A percentile compares a stretch with the other conserved stretches of the same genome.
These are phyloP conservation scores for Cynara cardunculus DNA, from an alignment of 129 eudicot genomes.

Conservation along the genomic window DNA sequence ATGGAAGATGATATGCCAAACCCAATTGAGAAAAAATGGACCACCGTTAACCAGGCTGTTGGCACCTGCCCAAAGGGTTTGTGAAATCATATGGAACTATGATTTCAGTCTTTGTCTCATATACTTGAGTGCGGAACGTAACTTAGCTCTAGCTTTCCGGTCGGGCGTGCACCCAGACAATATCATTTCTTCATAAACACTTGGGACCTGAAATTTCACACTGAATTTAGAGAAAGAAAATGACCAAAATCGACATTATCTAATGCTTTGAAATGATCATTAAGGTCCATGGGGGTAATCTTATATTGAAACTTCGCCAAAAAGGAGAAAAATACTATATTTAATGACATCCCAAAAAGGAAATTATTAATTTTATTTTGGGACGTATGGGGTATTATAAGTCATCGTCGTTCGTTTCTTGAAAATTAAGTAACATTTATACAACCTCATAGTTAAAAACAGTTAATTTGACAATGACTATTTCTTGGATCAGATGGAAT, in stretches of 20 bases:
- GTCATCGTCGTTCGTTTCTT: not conserved
- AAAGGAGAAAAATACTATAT: not conserved
- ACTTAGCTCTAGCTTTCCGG: slow-evolving; percentile 88
- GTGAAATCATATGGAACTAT: slow-evolving; percentile 22
- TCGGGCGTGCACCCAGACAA: slow-evolving; percentile 89
- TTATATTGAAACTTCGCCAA: not conserved
- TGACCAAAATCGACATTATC: not conserved
- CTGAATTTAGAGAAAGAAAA: not conserved
- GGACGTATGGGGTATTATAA: not conserved
- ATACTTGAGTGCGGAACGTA: slow-evolving; percentile 89
- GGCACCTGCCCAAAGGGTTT: slow-evolving; percentile 10
- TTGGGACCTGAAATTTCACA: slow-evolving; percentile 67
- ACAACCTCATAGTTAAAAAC: not conserved
- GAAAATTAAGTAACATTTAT: not conserved
- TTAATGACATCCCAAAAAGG: not conserved
- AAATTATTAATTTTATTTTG: not conserved
- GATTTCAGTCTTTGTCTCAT: slow-evolving; percentile 63
- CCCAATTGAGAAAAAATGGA: not conserved
- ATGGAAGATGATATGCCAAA: not conserved
- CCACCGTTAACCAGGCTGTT: not conserved
- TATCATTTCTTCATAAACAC: slow-evolving; percentile 93
- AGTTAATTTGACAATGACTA: too few species aligned
- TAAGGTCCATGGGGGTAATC: not conserved
- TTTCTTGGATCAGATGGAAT: not conserved
- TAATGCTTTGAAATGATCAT: not conserved